phyloP scores from a whole-genome alignment of 2,329 filamentous ascomycete species.

The Thielaviopsis populi region DNA sequence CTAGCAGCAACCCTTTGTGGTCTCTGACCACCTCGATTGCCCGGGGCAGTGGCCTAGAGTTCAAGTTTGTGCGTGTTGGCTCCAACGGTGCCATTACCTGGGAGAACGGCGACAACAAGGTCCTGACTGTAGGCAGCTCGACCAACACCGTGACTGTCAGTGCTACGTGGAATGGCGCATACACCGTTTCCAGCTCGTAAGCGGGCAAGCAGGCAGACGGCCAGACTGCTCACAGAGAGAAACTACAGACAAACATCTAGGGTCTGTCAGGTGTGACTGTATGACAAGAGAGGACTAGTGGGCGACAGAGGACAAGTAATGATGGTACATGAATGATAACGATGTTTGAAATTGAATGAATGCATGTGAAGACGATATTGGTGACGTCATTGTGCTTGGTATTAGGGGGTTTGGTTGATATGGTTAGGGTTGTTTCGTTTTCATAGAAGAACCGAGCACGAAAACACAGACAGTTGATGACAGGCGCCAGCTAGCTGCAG shows the following conservation, averaged over 20 bases:
- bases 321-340: neutral
- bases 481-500: too few species aligned
- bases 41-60: constrained; percentile 42
- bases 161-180: constrained; percentile 24
- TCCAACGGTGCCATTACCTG: constrained; percentile 41
- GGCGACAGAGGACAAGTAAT: neutral
- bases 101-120: constrained; percentile 46
- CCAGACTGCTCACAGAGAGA: too few species aligned
- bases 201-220: too few species aligned
- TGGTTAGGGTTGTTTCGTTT: too few species aligned
- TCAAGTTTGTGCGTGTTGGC: constrained; percentile 53
- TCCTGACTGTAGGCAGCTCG: constrained; percentile 25
- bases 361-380: neutral
- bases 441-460: too few species aligned
- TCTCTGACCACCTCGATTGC: constrained; percentile 37
- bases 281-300: too few species aligned
- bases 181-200: constrained; percentile 9
- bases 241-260: too few species aligned
- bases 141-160: constrained; percentile 21
- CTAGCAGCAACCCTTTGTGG: constrained; percentile 46
- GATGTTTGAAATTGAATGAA: neutral
- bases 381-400: neutral
- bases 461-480: too few species aligned
- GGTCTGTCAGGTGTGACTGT: too few species aligned
- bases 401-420: neutral